Percentiles rank a stretch among this genome's conserved stretches.
These are phyloP conservation scores for Chrysosphaeria jannelii DNA, from an alignment of 2,329 filamentous ascomycete species.

Conservation along the genomic window DNA sequence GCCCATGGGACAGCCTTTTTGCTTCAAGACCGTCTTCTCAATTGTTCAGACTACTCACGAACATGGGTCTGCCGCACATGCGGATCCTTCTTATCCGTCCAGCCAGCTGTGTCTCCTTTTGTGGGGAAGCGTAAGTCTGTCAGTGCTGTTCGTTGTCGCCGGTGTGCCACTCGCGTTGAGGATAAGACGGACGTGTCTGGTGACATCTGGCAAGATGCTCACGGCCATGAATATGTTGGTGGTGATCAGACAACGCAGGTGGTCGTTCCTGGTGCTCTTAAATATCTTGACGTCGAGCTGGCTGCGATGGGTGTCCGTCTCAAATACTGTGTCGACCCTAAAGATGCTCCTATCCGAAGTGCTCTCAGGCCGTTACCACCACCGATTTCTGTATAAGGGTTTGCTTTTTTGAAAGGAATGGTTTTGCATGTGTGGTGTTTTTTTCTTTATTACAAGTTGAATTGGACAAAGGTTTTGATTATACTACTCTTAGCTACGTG, in stretches of 20 bases:
- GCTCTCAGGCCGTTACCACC: conserved; percentile 15
- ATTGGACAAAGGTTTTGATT: too few relatives aligned
- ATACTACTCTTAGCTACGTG: too few relatives aligned
- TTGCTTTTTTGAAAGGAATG: too few relatives aligned
- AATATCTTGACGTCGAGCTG: conserved; percentile 80
- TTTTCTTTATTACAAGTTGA: too few relatives aligned
- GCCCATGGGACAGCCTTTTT: conserved; percentile 89
- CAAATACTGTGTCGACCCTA: conserved; percentile 40
- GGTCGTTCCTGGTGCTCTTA: conserved; percentile 73
- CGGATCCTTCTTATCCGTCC: conserved; percentile 70
- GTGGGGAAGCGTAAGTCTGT: conserved; percentile 33
- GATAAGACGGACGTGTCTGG: conserved; percentile 6
- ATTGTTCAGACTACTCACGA: conserved; percentile 80
- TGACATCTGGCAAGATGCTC: conserved; percentile 73
- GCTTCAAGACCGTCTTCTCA: conserved; percentile 81
- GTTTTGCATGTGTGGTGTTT: too few relatives aligned
- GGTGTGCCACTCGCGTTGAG: conserved; percentile 35
- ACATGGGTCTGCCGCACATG: conserved; percentile 75
- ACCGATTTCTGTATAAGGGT: too few relatives aligned
- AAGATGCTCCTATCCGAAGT: conserved; percentile 31
- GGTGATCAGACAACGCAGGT: conserved; percentile 78
- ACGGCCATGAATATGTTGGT: conserved; percentile 57
- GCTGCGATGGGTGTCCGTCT: conserved; percentile 90
- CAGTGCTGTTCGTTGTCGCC: conserved; percentile 46
- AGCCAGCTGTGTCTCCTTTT: conserved; percentile 42